phyloP scores from a whole-genome alignment of 2,329 filamentous ascomycete species.

The Xylariaceae sp. region DNA sequence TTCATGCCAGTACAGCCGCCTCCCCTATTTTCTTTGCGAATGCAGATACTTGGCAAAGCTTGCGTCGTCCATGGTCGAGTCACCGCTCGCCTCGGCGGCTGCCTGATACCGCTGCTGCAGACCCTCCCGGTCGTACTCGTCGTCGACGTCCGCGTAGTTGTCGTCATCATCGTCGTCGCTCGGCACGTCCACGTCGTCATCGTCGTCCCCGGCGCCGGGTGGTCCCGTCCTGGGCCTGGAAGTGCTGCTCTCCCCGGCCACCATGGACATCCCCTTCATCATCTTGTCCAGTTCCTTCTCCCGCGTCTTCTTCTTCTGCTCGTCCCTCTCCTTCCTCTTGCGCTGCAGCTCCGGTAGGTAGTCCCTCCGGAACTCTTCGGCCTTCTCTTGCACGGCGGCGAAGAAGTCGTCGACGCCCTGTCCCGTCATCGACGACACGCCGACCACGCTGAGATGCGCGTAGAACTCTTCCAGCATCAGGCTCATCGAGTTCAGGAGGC shows the following conservation, averaged over 20 bases:
- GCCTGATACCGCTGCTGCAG: slow-evolving; percentile 71
- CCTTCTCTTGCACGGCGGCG: slow-evolving; percentile 77
- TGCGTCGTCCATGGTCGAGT: slow-evolving; percentile 45
- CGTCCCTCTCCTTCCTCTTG: slow-evolving; percentile 66
- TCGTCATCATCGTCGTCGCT: slow-evolving; percentile 46
- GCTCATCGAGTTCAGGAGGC: slow-evolving; percentile 93
- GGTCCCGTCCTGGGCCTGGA: slow-evolving; percentile 7
- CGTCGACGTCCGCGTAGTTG: slow-evolving; percentile 49
- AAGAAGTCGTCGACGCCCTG: slow-evolving; percentile 93
- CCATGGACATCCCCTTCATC: slow-evolving; percentile 80
- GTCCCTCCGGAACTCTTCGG: slow-evolving; percentile 78
- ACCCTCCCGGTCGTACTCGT: slow-evolving; percentile 55
- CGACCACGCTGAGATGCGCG: slow-evolving; percentile 84
- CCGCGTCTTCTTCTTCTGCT: slow-evolving; percentile 61
- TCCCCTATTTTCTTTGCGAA: slow-evolving; percentile 27
- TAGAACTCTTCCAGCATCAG: slow-evolving; percentile 97
- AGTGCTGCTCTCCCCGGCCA: slow-evolving; percentile 17
- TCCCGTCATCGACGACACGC: slow-evolving; percentile 87
- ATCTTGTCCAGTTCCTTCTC: slow-evolving; percentile 83
- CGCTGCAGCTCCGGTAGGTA: slow-evolving; percentile 89
- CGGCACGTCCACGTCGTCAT: slow-evolving; percentile 42
- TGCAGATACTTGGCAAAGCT: slow-evolving; percentile 56
- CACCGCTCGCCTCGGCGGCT: slow-evolving; percentile 55
- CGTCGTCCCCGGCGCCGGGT: slow-evolving; percentile 31
- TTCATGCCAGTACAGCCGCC: neutral